These are phyloP conservation scores for Fusarium robinianum DNA, from an alignment of 2,329 filamentous ascomycete species.

Conservation along the genomic window DNA sequence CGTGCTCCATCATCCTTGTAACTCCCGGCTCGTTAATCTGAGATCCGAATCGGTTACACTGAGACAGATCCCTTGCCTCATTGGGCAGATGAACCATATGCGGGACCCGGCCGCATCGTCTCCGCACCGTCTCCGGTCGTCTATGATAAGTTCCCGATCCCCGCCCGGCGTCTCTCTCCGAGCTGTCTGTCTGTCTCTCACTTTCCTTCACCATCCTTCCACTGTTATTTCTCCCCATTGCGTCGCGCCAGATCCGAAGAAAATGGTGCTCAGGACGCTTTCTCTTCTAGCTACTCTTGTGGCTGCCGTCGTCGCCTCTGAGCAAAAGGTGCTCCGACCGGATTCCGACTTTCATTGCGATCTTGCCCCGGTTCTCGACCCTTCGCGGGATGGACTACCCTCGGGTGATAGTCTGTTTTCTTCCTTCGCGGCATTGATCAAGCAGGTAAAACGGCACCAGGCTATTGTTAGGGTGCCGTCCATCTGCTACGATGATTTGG, in stretches of 20 bases:
- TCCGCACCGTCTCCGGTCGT: no score
- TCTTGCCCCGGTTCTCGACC: conserved; percentile 42
- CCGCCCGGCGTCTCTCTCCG: no score
- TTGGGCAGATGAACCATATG: no score
- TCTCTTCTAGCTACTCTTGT: conserved; percentile 24
- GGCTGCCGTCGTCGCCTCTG: conserved; percentile 7
- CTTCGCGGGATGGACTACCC: conserved; percentile 40
- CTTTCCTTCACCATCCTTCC: conserved; percentile 4
- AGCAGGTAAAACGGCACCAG: conserved; percentile 55
- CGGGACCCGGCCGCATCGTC: no score
- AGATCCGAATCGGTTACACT: no score
- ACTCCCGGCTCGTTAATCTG: no score
- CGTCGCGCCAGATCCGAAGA: neutral
- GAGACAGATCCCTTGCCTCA: no score
- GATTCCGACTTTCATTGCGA: conserved; percentile 37
- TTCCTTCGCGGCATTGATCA: conserved; percentile 41
- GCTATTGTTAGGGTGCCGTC: conserved; percentile 60
- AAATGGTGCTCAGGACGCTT: conserved; percentile 29
- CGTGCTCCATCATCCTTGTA: no score
- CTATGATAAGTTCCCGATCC: no score
- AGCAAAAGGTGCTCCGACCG: conserved; percentile 28
- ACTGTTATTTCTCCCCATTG: neutral
- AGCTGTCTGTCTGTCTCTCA: no score
- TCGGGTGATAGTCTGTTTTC: conserved; percentile 41
- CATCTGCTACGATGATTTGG: conserved; percentile 61